Evolutionary conservation across 345 rosid species (phyloP).

Genomic region (Euphorbia tirucalli): DNA sequence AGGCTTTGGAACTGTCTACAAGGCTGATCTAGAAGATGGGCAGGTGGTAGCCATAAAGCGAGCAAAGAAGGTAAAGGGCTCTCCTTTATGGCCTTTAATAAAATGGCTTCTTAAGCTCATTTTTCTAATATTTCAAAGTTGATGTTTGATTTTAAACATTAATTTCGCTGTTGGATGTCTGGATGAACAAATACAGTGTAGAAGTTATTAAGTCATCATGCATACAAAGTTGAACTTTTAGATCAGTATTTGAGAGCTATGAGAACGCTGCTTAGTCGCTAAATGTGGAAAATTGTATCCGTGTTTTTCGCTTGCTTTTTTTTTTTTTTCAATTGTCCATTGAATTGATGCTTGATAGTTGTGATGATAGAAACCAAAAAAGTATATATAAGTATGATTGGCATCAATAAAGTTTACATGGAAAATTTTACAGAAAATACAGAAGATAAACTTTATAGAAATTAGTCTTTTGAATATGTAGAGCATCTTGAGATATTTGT

Average conservation of each 20-base stretch:
- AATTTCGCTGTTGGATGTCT: background rate
- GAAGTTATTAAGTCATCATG: background rate
- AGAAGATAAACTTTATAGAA: background rate
- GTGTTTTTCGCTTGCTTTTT: background rate
- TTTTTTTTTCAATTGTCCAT: background rate
- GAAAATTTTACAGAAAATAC: background rate
- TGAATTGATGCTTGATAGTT: background rate
- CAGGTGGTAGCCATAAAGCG: conserved; percentile 90
- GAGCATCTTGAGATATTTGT: too few relatives aligned
- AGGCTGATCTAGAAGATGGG: conserved; percentile 63
- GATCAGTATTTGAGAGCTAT: background rate
- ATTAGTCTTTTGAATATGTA: too few relatives aligned
- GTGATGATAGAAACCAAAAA: background rate
- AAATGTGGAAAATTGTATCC: background rate
- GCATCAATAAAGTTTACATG: background rate
- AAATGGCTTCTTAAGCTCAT: background rate
- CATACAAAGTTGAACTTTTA: background rate
- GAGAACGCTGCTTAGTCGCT: background rate
- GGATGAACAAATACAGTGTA: background rate
- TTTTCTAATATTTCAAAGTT: background rate
- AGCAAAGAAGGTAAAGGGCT: conserved; percentile 71
- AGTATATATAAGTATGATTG: background rate
- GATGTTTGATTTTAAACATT: background rate
- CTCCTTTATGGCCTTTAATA: conserved; percentile 5
- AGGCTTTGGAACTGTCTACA: conserved; percentile 88